A percentile compares a stretch with the other conserved stretches of the same genome.
phyloP scores from a whole-genome alignment of 352 stramenopile genomes.

The Globisporangium irregulare region DNA sequence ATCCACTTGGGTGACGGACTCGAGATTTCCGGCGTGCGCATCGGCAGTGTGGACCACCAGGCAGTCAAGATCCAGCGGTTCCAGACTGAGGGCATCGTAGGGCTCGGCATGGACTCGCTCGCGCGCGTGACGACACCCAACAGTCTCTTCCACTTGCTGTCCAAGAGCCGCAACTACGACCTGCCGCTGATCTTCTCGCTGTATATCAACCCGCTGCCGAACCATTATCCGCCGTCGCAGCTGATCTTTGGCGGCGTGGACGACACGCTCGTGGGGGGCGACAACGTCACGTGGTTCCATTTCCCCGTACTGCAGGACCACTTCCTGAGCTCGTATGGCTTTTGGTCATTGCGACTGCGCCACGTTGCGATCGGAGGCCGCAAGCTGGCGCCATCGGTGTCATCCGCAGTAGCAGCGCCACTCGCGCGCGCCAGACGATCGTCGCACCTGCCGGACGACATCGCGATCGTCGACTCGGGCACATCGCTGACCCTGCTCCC shows the following conservation, averaged over 20 bases:
- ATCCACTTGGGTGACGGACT: slow-evolving; percentile 18
- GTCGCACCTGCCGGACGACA: not conserved
- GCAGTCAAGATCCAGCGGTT: slow-evolving; percentile 29
- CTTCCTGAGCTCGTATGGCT: slow-evolving; percentile 18
- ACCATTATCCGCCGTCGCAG: slow-evolving; percentile 25
- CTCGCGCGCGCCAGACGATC: not conserved
- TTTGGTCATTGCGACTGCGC: slow-evolving; percentile 26
- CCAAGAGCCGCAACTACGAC: slow-evolving; percentile 10
- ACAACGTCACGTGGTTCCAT: slow-evolving; percentile 23
- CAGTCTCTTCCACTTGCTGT: slow-evolving; percentile 22
- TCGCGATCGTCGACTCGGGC: slow-evolving; percentile 37
- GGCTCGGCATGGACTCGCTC: slow-evolving; percentile 27
- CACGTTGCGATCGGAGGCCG: slow-evolving; percentile 6
- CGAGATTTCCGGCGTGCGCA: slow-evolving; percentile 12
- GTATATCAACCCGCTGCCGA: slow-evolving; percentile 33
- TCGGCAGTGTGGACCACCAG: slow-evolving; percentile 27
- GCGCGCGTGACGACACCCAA: slow-evolving; percentile 24
- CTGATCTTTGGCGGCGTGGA: slow-evolving; percentile 36
- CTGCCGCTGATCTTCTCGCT: slow-evolving; percentile 33
- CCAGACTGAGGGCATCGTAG: slow-evolving; percentile 36
- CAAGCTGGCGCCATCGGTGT: not conserved
- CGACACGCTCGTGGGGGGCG: slow-evolving; percentile 18
- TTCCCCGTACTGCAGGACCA: slow-evolving; percentile 23
- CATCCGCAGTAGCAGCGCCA: too few species aligned
- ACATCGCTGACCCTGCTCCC: slow-evolving; percentile 37